Evolutionary conservation across 441 rosid species (phyloP), one percentile per base, ranked within the genome.

Genomic region (Corymbia calophylla): DNA sequence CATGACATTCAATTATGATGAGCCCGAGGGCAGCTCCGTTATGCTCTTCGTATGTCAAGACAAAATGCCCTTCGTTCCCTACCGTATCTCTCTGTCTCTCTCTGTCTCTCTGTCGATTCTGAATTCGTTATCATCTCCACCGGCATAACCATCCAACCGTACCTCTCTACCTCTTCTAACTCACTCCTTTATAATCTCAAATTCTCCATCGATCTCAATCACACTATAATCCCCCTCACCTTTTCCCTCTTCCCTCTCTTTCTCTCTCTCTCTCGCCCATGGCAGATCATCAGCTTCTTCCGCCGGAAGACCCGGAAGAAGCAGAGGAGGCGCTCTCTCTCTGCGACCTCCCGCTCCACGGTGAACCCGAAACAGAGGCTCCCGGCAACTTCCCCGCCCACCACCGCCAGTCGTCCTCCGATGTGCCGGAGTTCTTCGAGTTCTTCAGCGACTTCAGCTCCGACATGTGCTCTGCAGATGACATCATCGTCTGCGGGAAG

Each of bases 251-350:
- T 11, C 8, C 51, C n/a, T 60, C 68, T 60, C 66, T 60, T 0
- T 54, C 66, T 25, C n/a, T 10, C 31, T 21, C 5, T 39, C 49
- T 12, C 49, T 6, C 17, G 51, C 6, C 84, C 53, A 77, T 77
- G 84, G 84, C 84, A 14, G 84, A 77, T 23, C 84, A 44, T 77
- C 84, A 77, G 13, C 51, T 23, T 44, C 51, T 44, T 77, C 51
- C 18, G n/a, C 51, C 18, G 51, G 27, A 77, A 10, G 84, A 77
- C 84, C 51, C 51, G 48, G 84, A 77, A 44, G 88, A 86, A 55
- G 88, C 51, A 16, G 89, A 87, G 21, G 89, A 87, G 31, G 89
- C 89, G 25, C 89, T 87, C 53, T 87, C 89, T 68, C 89, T 87
- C n/a, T 68, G 89, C 19, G 89, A 87, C 56, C 89, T 87, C 85